phyloP scores from a whole-genome alignment of 2,329 filamentous ascomycete genomes.

The Trichoderma sp. region DNA sequence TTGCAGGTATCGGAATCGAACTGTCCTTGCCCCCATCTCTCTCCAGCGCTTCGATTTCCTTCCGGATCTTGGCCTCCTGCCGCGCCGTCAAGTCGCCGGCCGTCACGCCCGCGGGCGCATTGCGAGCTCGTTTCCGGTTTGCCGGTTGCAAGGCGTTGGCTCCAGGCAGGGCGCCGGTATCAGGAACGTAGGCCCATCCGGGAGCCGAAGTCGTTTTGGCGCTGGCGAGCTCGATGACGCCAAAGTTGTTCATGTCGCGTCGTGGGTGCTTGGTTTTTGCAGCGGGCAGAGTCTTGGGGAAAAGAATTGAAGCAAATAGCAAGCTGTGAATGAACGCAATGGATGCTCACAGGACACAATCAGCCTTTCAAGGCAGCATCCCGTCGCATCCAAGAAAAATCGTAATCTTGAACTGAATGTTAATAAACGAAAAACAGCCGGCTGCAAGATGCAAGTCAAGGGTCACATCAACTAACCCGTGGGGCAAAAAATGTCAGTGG shows the following conservation, averaged over 20 bases:
- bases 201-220: constrained; percentile 68
- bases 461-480: neutral
- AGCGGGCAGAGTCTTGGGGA: neutral
- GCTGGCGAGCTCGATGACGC: constrained; percentile 79
- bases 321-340: neutral
- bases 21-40: constrained; percentile 74
- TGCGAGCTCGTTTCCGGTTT: constrained; percentile 71
- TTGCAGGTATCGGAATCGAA: constrained; percentile 65
- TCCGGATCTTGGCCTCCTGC: constrained; percentile 76
- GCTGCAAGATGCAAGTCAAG: neutral
- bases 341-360: neutral
- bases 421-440: neutral
- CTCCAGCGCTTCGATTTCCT: constrained; percentile 79
- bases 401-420: neutral
- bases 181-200: constrained; percentile 90
- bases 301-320: neutral
- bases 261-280: neutral
- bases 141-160: constrained; percentile 51
- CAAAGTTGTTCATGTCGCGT: constrained; percentile 60
- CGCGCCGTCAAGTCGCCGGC: constrained; percentile 71
- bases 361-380: neutral
- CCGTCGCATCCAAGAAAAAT: neutral
- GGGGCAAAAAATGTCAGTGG: neutral
- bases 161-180: constrained; percentile 58
- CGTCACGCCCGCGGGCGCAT: constrained; percentile 48